phyloP scores from a whole-genome alignment of 495 filamentous ascomycete genomes.

The Penicillium chermesinum region DNA sequence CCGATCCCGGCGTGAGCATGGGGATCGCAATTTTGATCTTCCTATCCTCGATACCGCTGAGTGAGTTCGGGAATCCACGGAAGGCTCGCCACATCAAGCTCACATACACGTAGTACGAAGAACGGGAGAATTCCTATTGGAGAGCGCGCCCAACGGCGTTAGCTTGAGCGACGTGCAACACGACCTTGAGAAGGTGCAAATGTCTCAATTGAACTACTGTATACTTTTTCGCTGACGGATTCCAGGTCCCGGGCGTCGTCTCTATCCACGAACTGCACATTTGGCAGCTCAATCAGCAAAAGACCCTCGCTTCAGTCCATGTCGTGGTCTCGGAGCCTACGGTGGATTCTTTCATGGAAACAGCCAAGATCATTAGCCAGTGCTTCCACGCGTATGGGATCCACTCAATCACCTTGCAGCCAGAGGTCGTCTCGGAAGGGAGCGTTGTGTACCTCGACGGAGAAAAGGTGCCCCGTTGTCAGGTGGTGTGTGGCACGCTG shows the following conservation, averaged over 20 bases:
- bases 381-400: conserved; percentile 52
- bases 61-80: conserved; percentile 13
- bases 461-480: conserved; percentile 20
- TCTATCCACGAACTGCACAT: conserved; percentile 50
- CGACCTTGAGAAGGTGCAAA: conserved; percentile 49
- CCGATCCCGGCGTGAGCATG: conserved; percentile 44
- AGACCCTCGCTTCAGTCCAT: conserved; percentile 46
- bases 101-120: conserved; percentile 27
- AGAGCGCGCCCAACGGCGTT: conserved; percentile 75
- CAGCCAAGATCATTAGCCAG: conserved; percentile 39
- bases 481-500: conserved; percentile 27
- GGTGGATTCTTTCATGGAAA: conserved; percentile 31
- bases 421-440: conserved; percentile 25
- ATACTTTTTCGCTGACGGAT: not conserved
- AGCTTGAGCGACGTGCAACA: conserved; percentile 71
- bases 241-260: conserved; percentile 39
- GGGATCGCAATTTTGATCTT: conserved; percentile 44
- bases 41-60: conserved; percentile 34
- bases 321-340: conserved; percentile 37
- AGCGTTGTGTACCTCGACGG: conserved; percentile 3
- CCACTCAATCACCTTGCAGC: conserved; percentile 48
- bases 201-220: not conserved
- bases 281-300: conserved; percentile 49
- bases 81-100: not conserved
- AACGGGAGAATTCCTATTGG: conserved; percentile 61